phyloP scores from a whole-genome alignment of 1,284 basidiomycete genomes.

The Pulveroboletus sp. region DNA sequence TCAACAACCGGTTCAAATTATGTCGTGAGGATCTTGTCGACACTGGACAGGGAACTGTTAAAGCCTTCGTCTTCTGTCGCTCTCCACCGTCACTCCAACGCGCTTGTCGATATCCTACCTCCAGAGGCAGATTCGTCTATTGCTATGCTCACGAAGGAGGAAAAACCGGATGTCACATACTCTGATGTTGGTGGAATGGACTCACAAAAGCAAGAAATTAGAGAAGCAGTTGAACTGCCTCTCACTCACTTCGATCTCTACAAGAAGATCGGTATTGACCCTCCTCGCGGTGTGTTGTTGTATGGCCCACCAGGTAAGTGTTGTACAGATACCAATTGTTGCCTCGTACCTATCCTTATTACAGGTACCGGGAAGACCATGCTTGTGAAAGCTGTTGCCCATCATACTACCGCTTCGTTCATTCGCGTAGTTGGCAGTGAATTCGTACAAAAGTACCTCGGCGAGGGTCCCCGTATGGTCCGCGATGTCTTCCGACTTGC shows the following conservation, averaged over 20 bases:
- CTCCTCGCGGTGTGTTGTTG: constrained; percentile 83
- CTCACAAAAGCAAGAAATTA: constrained; percentile 97
- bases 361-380: constrained; percentile 98
- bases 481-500: constrained; percentile 98
- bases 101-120: constrained; percentile 96
- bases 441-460: constrained; percentile 99
- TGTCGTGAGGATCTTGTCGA: constrained; percentile 96
- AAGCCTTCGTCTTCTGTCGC: constrained; percentile 98
- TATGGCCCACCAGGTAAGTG: constrained; percentile 77
- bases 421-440: constrained; percentile 98
- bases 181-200: constrained; percentile 97
- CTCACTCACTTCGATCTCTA: constrained; percentile 97
- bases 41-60: constrained; percentile 94
- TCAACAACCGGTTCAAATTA: constrained; percentile 99
- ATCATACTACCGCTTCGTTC: constrained; percentile 96
- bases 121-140: constrained; percentile 99
- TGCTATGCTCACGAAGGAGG: constrained; percentile 89
- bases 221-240: constrained; percentile 98
- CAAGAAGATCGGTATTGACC: constrained; percentile 99
- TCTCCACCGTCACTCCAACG: constrained; percentile 97
- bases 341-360: constrained; percentile 8
- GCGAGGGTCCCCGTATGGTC: constrained; percentile 99
- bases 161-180: constrained; percentile 91
- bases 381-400: constrained; percentile 98
- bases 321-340: not conserved